Base-by-base conservation (phyloP, 306 rosid species). In the Argentina anserina region DNA sequence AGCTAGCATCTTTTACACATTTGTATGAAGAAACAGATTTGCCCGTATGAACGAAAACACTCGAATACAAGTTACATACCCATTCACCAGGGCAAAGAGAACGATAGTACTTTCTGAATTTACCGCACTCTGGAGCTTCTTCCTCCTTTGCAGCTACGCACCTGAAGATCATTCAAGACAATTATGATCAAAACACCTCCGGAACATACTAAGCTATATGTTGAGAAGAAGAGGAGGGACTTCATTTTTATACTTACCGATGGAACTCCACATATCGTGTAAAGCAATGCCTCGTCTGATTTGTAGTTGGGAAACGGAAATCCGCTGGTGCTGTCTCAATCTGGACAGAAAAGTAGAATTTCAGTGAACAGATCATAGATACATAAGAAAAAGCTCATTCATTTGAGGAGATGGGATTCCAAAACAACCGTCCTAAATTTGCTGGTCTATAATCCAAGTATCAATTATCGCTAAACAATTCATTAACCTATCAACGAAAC, bases 61-160 rank as follows among this genome's bases (percentile, higher is more conserved):
- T 64, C 18, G 21, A 39, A 37, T 20, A 59, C 2, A 28, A 72
- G 71, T 77, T 55, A 73, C 91, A 73, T 89, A 94, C 99, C 99
- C 96, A 94, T 91, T 94, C 99, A 58, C 91, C 96, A 61, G 99
- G 99, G 87, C 99, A 94, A 74, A 94, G 97, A 78, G 99, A 69
- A 9, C 96, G 95, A 75, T 91, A 94, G 77, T 81, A 94, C 76
- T 91, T 94, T 0, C 92, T 85, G 74, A 94, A 94, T 84, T 82
- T 94, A 5, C 90, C 96, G 21, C 99, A 94, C 80, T 94, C 99
- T 2, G 90, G 85, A 56, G 97, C 93, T 45, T 67, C 96, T 21
- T 91, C 99, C 56, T 97, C 97, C 76, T 90, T 94, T n/a, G 93
- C 96, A 73, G 94, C 96, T 69, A 74, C 67, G 80, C 99, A 91